These are phyloP conservation scores for Stereocaulon alpinum DNA, from an alignment of 495 filamentous ascomycete genomes.

Conservation along the genomic window DNA sequence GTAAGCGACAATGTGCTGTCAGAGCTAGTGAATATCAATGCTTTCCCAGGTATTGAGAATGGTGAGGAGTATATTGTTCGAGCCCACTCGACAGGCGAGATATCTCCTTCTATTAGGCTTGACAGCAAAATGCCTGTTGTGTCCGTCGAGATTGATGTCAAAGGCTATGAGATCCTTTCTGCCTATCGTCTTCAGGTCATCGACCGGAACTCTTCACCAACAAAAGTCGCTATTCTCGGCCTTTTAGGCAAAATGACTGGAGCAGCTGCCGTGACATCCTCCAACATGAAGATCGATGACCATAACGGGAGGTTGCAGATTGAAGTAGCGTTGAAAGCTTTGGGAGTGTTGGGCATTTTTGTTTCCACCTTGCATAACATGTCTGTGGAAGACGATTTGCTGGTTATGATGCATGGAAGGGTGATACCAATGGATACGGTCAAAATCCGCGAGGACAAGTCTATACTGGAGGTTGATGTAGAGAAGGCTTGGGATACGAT, in stretches of 20 bases:
- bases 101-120: conserved; percentile 41
- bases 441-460: conserved; percentile 32
- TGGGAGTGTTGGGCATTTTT: conserved; percentile 65
- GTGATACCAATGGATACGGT: conserved; percentile 57
- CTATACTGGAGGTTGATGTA: conserved; percentile 69
- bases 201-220: background rate
- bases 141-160: conserved; percentile 46
- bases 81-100: conserved; percentile 55
- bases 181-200: conserved; percentile 47
- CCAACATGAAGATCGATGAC: conserved; percentile 39
- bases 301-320: conserved; percentile 52
- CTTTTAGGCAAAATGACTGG: conserved; percentile 86
- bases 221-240: conserved; percentile 59
- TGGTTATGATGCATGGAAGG: conserved; percentile 63
- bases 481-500: conserved; percentile 69
- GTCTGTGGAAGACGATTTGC: conserved; percentile 54
- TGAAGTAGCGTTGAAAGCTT: conserved; percentile 61
- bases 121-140: conserved; percentile 30
- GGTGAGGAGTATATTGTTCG: conserved; percentile 56
- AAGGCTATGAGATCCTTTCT: conserved; percentile 74
- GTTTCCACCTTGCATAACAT: conserved; percentile 55
- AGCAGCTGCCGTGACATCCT: conserved; percentile 59
- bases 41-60: conserved; percentile 59
- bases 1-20: conserved; percentile 44
- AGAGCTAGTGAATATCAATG: conserved; percentile 55